Percentiles rank a stretch among this genome's conserved stretches.
Conservation (phyloP, 495 filamentous ascomycete genomes). For the Penicillium verhagenii region DNA sequence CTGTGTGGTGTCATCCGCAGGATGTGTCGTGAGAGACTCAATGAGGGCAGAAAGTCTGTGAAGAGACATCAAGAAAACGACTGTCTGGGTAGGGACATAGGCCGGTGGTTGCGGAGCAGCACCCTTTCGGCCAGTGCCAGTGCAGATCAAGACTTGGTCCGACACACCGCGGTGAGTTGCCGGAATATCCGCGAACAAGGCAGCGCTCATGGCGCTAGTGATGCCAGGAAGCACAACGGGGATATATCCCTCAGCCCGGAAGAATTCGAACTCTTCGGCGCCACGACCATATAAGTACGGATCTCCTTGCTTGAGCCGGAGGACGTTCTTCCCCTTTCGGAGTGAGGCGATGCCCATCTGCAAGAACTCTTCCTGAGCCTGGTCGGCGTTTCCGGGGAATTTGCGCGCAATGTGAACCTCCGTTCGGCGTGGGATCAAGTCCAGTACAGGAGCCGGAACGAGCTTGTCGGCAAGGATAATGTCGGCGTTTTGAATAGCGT, state of each 20-base stretch:
- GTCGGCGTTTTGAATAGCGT: constrained; percentile 80
- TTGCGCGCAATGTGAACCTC: constrained; percentile 92
- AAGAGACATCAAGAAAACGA: constrained; percentile 94
- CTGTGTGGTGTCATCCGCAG: constrained; percentile 19
- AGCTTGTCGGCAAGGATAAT: constrained; percentile 95
- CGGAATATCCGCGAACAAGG: constrained; percentile 85
- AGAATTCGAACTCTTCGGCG: constrained; percentile 89
- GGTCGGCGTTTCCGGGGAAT: constrained; percentile 95
- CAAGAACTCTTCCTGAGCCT: constrained; percentile 89
- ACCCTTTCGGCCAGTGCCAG: constrained; percentile 93
- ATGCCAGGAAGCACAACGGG: constrained; percentile 84
- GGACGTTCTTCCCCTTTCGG: constrained; percentile 69
- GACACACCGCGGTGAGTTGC: constrained; percentile 84
- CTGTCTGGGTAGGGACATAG: constrained; percentile 73
- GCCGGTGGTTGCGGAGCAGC: constrained; percentile 74
- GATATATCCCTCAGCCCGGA: constrained; percentile 65
- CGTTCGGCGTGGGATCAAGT: constrained; percentile 86
- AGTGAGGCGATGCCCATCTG: constrained; percentile 70
- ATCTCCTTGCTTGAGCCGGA: constrained; percentile 93
- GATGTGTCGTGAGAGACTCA: constrained; percentile 52
- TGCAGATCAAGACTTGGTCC: constrained; percentile 91
- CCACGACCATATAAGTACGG: constrained; percentile 95
- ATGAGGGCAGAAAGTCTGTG: constrained; percentile 78
- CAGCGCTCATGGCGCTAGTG: constrained; percentile 81
- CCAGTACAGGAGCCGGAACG: constrained; percentile 81